Evolutionary conservation across 768 basidiomycete species (phyloP), one percentile per base, ranked within the genome.

Genomic region (Pluteus cervinus): DNA sequence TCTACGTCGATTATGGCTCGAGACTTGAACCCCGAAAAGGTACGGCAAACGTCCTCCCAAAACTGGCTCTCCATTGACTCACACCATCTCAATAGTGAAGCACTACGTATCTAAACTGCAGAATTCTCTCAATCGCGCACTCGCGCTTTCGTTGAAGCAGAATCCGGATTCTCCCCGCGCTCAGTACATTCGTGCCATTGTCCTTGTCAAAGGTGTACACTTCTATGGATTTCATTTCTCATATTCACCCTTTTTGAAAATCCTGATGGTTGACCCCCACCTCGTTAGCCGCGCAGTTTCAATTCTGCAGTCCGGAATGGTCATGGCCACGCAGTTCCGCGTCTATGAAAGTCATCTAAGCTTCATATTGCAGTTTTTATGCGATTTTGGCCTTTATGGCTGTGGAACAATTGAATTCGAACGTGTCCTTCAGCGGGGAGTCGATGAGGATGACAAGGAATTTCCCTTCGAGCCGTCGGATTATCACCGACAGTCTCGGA

Each of bases 161-260:
- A 77, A 86, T 39, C 84, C 83, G 1, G 52, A 69, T 7, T 75
- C 76, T 1, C 58, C 62, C 4, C 71, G 64, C 30, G 72, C 76
- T 12, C 75, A 73, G 48, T 82, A 71, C 52, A 67, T 88, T 41
- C 84, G 87, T 10, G 81, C 81, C 16, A 72, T 96, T 26, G 55
- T 89, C 32, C 69, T 93, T 35, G 87, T 92, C 45, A 98, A 98
- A 61, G 96, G 91, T n/a, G 65, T 91, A 12, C 83, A 86, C 52
- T 96, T 98, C 60, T 98, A 98, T 59, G 93, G 96, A 7, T 98
- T 92, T 56, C 85, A 90, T 55, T 67, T 82, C 8, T 76, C 79
- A 18, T 86, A 90, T 50, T 69, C 73, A 4, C 90, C 90, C 6
- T 99, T 86, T 64, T 76, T 98, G 57, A 97, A 97, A 57, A 73